phyloP scores from a whole-genome alignment of 2,329 filamentous ascomycete genomes.

The Trichophyton equinum region DNA sequence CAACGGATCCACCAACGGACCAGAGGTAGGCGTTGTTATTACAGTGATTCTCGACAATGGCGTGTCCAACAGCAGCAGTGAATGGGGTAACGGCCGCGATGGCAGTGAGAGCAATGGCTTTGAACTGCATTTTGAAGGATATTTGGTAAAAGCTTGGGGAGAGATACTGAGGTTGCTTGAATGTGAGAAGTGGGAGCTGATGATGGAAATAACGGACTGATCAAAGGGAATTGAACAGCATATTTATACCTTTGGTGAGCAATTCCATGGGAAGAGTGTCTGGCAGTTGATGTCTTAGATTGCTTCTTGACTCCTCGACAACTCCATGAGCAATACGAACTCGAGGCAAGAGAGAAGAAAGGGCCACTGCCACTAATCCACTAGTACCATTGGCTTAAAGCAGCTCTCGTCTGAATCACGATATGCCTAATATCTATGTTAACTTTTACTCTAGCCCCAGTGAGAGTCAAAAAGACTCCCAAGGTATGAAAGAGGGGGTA shows the following conservation, averaged over 20 bases:
- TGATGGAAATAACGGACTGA: neutral
- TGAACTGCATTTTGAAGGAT: constrained; percentile 11
- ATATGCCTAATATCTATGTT: neutral
- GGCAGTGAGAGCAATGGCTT: constrained; percentile 8
- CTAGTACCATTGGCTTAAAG: neutral
- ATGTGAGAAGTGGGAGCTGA: neutral
- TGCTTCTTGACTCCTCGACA: neutral
- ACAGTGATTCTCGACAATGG: constrained; percentile 27
- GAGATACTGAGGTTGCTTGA: neutral
- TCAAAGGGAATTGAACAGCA: neutral
- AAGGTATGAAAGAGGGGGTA: neutral
- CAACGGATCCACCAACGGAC: constrained; percentile 24
- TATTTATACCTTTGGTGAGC: neutral
- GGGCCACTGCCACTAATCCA: neutral
- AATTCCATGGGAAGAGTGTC: neutral
- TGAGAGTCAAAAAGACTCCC: neutral
- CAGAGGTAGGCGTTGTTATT: constrained; percentile 24
- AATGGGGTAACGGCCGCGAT: constrained; percentile 18
- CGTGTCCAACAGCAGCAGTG: constrained; percentile 21
- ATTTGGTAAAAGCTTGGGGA: neutral
- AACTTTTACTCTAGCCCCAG: neutral
- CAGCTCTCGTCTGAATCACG: neutral
- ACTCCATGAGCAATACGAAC: neutral
- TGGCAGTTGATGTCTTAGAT: neutral
- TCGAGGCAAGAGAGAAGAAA: neutral